Evolutionary conservation across 2,329 filamentous ascomycete genomes (phyloP).

Genomic region (Paecilomyces sp.): DNA sequence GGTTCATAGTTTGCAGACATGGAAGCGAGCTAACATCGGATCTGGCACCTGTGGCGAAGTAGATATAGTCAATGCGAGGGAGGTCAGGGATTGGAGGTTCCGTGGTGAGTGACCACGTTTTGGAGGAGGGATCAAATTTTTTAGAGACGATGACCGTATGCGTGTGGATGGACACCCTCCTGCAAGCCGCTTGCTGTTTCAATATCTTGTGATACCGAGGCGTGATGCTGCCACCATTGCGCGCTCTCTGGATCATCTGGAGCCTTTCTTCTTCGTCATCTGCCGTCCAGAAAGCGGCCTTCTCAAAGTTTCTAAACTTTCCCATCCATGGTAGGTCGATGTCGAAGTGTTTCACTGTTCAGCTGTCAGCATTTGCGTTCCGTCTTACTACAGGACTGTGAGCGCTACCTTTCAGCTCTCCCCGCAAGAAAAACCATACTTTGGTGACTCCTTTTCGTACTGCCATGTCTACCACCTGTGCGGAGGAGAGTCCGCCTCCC

Average conservation of each 20-base stretch:
- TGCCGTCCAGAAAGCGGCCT: conserved; percentile 69
- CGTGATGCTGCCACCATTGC: conserved; percentile 71
- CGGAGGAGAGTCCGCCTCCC: conserved; percentile 69
- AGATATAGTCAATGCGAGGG: conserved; percentile 56
- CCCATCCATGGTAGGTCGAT: conserved; percentile 72
- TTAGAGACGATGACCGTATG: conserved; percentile 51
- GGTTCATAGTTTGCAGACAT: conserved; percentile 53
- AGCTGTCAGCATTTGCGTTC: conserved; percentile 3
- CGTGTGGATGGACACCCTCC: conserved; percentile 50
- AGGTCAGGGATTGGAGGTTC: conserved; percentile 46
- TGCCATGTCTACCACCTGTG: conserved; percentile 63
- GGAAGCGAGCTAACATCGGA: conserved; percentile 56
- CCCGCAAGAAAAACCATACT: conserved; percentile 64
- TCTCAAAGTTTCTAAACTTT: conserved; percentile 71
- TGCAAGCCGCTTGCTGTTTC: conserved; percentile 49
- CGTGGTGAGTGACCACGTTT: conserved; percentile 48
- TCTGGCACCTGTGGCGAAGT: conserved; percentile 67
- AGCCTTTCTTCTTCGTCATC: conserved; percentile 63
- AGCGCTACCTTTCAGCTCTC: conserved; percentile 37
- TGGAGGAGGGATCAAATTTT: conserved; percentile 40
- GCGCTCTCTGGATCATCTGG: conserved; percentile 57
- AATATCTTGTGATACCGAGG: conserved; percentile 61
- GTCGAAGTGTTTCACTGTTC: conserved; percentile 65
- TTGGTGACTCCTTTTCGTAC: conserved; percentile 58
- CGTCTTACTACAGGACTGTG: neutral